These are phyloP conservation scores for Xylariaceae sp. DNA, from an alignment of 2,329 filamentous ascomycete genomes.

Conservation along the genomic window DNA sequence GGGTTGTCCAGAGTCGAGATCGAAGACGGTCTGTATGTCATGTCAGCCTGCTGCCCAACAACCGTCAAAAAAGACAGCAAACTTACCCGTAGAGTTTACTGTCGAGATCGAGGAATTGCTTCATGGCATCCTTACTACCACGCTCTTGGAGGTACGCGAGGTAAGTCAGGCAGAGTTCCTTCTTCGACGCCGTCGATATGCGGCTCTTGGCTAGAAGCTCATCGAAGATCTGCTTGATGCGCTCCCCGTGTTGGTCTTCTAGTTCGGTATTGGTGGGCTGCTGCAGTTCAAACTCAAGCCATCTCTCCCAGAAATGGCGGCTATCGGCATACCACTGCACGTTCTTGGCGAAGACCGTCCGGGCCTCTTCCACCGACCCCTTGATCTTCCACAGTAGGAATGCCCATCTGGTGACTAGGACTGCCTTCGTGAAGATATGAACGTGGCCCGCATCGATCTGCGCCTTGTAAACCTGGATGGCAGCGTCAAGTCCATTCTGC, in stretches of 20 bases:
- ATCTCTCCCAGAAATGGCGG: slow-evolving; percentile 81
- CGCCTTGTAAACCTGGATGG: slow-evolving; percentile 72
- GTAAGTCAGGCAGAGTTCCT: slow-evolving; percentile 70
- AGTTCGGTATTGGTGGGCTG: slow-evolving; percentile 63
- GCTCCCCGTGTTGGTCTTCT: slow-evolving; percentile 58
- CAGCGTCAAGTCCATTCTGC: slow-evolving; percentile 74
- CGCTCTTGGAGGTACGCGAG: slow-evolving; percentile 77
- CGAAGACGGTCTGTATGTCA: slow-evolving; percentile 34
- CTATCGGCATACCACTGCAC: slow-evolving; percentile 80
- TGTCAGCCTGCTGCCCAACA: slow-evolving; percentile 1
- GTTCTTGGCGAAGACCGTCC: slow-evolving; percentile 75
- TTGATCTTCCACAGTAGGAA: slow-evolving; percentile 80
- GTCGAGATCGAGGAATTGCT: slow-evolving; percentile 77
- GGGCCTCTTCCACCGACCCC: slow-evolving; percentile 70
- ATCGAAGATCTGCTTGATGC: slow-evolving; percentile 74
- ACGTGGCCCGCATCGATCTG: slow-evolving; percentile 69
- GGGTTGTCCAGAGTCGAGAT: slow-evolving; percentile 32
- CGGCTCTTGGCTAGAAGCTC: slow-evolving; percentile 67
- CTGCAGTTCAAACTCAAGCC: slow-evolving; percentile 80
- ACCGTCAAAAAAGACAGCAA: slow-evolving; percentile 3
- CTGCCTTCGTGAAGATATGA: slow-evolving; percentile 74
- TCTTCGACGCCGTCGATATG: slow-evolving; percentile 59
- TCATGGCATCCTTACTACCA: slow-evolving; percentile 75
- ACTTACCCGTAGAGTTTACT: slow-evolving; percentile 77
- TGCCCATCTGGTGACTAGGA: slow-evolving; percentile 84